Evolutionary conservation across 177 flowering plant species (phyloP).

Genomic region (Vitis hybrid): DNA sequence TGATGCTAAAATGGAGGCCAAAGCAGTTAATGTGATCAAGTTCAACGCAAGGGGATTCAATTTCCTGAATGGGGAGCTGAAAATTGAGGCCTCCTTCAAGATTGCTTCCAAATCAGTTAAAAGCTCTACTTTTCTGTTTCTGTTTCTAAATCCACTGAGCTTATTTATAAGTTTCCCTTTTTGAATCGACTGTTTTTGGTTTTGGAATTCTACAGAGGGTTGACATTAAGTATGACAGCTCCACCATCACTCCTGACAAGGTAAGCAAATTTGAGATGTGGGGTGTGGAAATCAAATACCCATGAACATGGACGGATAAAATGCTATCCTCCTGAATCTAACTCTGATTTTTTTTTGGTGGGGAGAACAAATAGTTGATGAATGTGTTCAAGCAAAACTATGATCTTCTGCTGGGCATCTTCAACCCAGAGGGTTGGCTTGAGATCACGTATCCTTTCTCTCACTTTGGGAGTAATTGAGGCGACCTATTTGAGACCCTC

Average conservation of each 20-base stretch:
- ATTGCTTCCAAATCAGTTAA: constrained; percentile 50
- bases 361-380: constrained; percentile 58
- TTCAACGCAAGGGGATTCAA: constrained; percentile 61
- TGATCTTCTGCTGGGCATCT: constrained; percentile 67
- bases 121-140: neutral
- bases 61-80: constrained; percentile 50
- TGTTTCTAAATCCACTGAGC: no score
- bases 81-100: constrained; percentile 59
- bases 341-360: neutral
- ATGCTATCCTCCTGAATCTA: neutral
- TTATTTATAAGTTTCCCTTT: neutral
- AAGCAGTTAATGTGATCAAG: constrained; percentile 74
- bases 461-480: neutral
- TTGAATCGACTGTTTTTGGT: neutral
- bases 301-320: no score
- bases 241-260: constrained; percentile 81
- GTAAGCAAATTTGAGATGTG: constrained; percentile 27
- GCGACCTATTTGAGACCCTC: no score
- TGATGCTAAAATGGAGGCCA: constrained; percentile 68
- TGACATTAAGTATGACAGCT: constrained; percentile 55
- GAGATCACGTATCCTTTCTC: constrained; percentile 81
- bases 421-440: constrained; percentile 98
- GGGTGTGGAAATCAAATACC: no score
- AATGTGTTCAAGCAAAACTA: constrained; percentile 75
- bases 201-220: constrained; percentile 58